These are phyloP conservation scores for Collybia sp. DNA, from an alignment of 768 basidiomycete species.

Conservation along the genomic window DNA sequence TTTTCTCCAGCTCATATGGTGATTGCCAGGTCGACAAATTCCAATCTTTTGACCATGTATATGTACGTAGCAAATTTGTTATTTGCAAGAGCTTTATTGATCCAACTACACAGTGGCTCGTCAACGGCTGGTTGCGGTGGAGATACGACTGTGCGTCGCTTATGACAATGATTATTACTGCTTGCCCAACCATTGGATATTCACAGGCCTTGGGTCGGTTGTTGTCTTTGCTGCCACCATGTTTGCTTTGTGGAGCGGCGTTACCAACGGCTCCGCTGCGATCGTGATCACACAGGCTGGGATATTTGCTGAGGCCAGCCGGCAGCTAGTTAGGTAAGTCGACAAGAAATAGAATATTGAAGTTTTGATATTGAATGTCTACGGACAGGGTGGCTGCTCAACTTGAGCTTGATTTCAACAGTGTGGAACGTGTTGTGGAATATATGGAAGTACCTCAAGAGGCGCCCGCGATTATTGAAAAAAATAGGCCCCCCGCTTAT, in stretches of 20 bases:
- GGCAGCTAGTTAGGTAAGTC: conserved; percentile 53
- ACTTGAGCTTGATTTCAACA: conserved; percentile 70
- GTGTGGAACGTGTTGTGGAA: conserved; percentile 69
- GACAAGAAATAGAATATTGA: neutral
- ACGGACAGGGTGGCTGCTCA: conserved; percentile 55
- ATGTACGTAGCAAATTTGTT: conserved; percentile 37
- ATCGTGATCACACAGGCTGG: conserved; percentile 71
- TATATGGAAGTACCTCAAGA: conserved; percentile 67
- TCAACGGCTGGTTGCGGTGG: conserved; percentile 67
- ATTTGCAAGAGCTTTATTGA: conserved; percentile 5
- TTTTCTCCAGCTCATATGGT: conserved; percentile 28
- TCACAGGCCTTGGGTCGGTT: conserved; percentile 58
- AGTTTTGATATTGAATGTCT: neutral
- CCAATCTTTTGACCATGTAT: conserved; percentile 68
- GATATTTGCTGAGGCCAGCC: conserved; percentile 63
- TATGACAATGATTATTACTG: neutral
- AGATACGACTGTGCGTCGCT: conserved; percentile 60
- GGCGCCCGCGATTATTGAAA: conserved; percentile 54
- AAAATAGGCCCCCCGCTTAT: conserved; percentile 60
- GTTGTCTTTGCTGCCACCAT: conserved; percentile 66
- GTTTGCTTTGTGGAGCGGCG: conserved; percentile 57
- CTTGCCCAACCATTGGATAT: neutral
- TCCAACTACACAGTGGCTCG: conserved; percentile 46
- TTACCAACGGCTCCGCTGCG: conserved; percentile 59
- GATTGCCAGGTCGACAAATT: conserved; percentile 53